Conservation (phyloP, 768 basidiomycete species). For the Serendipita indica region DNA sequence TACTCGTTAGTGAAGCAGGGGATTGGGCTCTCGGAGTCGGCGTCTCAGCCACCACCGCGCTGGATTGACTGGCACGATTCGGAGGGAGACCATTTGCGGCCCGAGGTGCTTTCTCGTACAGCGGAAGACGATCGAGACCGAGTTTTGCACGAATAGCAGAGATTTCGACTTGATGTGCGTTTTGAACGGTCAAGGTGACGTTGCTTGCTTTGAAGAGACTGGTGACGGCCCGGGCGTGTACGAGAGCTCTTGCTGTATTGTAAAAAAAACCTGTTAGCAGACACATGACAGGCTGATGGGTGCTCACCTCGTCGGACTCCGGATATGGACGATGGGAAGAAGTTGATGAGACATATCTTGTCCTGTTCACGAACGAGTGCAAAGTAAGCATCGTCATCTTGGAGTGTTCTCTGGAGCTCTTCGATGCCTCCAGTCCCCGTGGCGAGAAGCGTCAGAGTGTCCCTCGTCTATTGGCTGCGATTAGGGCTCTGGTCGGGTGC, state of each 20-base stretch:
- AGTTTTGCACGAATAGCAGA: conserved; percentile 8
- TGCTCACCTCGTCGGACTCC: conserved; percentile 8
- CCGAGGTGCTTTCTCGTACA: conserved; percentile 4
- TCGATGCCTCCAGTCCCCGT: conserved; percentile 11
- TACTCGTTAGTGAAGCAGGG: background rate
- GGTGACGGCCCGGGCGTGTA: conserved; percentile 11
- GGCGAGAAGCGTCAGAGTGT: conserved; percentile 7
- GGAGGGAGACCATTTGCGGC: conserved; percentile 4
- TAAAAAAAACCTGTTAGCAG: too few relatives aligned
- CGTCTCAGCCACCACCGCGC: background rate
- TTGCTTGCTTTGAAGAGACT: conserved; percentile 1
- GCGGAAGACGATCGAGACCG: conserved; percentile 2
- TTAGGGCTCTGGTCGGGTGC: background rate
- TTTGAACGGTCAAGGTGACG: conserved; percentile 5
- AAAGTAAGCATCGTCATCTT: conserved; percentile 11
- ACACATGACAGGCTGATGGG: background rate
- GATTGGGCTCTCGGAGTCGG: conserved; percentile 4
- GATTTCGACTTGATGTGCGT: background rate
- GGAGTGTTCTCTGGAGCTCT: conserved; percentile 7
- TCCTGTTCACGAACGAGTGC: conserved; percentile 11
- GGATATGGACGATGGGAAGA: conserved; percentile 4
- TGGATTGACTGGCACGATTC: background rate
- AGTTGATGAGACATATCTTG: conserved; percentile 9
- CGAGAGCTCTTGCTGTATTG: conserved; percentile 10
- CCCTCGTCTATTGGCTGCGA: conserved; percentile 10